Percentiles rank a stretch among this genome's conserved stretches.
Conservation (phyloP, 345 rosid genomes). For the Salix koriyanagi region DNA sequence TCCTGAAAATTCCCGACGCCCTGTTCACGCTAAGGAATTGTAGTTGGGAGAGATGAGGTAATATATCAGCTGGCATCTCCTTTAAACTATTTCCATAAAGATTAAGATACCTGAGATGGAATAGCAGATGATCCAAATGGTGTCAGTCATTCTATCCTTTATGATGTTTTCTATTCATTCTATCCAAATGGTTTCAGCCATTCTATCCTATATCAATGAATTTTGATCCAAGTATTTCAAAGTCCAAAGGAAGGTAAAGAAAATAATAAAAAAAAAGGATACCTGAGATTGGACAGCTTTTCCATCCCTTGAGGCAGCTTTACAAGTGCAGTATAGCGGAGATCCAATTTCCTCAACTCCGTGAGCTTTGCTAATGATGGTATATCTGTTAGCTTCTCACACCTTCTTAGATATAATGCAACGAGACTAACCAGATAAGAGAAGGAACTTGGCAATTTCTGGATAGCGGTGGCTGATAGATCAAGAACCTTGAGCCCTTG, state of each 20-base stretch:
- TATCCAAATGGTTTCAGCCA: background rate
- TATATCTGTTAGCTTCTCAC: background rate
- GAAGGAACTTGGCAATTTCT: constrained; percentile 15
- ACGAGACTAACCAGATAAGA: constrained; percentile 12
- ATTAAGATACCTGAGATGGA: background rate
- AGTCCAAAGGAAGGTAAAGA: background rate
- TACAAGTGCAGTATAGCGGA: background rate
- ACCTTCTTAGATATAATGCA: background rate
- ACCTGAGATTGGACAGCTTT: constrained; percentile 16
- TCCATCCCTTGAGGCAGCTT: constrained; percentile 21
- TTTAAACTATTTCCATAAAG: background rate
- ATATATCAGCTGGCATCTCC: background rate
- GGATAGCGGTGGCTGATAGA: background rate
- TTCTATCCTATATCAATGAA: background rate
- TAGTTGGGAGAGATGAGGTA: background rate
- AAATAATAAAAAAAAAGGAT: background rate
- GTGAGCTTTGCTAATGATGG: constrained; percentile 18
- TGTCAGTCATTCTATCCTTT: background rate
- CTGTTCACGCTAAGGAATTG: background rate
- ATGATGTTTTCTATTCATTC: background rate
- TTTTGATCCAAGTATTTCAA: background rate
- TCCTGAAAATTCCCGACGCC: background rate
- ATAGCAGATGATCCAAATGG: background rate
- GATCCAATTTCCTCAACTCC: constrained; percentile 20
- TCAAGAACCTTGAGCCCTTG: background rate